Conservation (phyloP, 2,329 filamentous ascomycete genomes). For the Chalaropsis thielavioides region DNA sequence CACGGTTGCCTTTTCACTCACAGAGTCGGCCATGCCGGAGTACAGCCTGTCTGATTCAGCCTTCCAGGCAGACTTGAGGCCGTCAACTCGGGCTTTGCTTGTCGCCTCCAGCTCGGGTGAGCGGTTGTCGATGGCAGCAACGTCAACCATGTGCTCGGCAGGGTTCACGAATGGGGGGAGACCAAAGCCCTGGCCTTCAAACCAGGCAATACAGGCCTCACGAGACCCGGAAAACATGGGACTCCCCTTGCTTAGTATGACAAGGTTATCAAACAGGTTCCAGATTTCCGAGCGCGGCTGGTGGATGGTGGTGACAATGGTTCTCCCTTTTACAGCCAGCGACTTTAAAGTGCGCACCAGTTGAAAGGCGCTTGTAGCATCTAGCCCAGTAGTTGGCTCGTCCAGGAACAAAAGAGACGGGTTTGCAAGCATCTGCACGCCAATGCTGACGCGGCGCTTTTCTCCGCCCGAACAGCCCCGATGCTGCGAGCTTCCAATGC, state of each 20-base stretch:
- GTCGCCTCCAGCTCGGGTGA: slow-evolving; percentile 49
- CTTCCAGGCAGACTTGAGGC: slow-evolving; percentile 46
- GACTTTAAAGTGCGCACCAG: slow-evolving; percentile 55
- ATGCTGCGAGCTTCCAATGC: slow-evolving; percentile 55
- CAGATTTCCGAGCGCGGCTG: slow-evolving; percentile 69
- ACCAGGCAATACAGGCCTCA: slow-evolving; percentile 47
- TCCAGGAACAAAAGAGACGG: slow-evolving; percentile 66
- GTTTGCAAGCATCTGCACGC: slow-evolving; percentile 65
- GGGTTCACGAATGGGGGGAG: slow-evolving; percentile 63
- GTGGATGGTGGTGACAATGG: slow-evolving; percentile 61
- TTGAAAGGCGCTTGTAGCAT: slow-evolving; percentile 63
- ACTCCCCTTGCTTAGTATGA: slow-evolving; percentile 52
- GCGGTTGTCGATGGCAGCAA: slow-evolving; percentile 59
- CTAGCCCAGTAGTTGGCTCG: slow-evolving; percentile 64
- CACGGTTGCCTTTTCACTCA: neutral
- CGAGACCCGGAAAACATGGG: slow-evolving; percentile 53
- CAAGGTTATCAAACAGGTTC: slow-evolving; percentile 58
- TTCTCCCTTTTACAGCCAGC: slow-evolving; percentile 53
- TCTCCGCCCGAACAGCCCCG: slow-evolving; percentile 68
- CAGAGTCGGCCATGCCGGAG: neutral
- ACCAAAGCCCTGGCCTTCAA: slow-evolving; percentile 43
- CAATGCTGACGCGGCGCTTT: slow-evolving; percentile 61
- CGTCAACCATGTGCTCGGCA: slow-evolving; percentile 60
- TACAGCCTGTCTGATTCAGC: slow-evolving; percentile 21
- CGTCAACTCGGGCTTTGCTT: slow-evolving; percentile 45